A percentile compares a stretch with the other conserved stretches of the same genome.
Conservation (phyloP, 192 early-diverging fungal genomes). For the Backusella parvicylindrica region DNA sequence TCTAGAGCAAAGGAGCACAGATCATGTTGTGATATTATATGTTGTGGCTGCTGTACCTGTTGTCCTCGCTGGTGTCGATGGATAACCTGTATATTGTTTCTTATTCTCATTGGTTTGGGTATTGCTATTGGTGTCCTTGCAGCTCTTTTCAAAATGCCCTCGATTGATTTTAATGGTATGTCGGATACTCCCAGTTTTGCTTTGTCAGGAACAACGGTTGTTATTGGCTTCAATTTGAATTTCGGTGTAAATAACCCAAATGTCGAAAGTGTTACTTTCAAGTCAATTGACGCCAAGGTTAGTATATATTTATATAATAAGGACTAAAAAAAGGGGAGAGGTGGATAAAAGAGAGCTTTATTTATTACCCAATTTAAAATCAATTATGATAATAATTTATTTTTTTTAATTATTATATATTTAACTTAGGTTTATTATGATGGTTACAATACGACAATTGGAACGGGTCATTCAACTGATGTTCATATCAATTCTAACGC, state of each 20-base stretch:
- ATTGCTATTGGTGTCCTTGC: constrained; percentile 39
- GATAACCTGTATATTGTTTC: constrained; percentile 36
- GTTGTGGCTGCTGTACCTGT: constrained; percentile 35
- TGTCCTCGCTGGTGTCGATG: constrained; percentile 40
- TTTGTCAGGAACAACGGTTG: constrained; percentile 14
- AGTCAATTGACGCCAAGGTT: constrained; percentile 42
- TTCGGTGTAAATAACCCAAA: constrained; percentile 46
- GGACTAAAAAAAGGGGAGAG: not conserved
- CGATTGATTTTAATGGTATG: constrained; percentile 25
- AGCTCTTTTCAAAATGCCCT: constrained; percentile 43
- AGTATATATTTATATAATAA: constrained; percentile 4
- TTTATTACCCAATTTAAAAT: not conserved
- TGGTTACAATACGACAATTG: constrained; percentile 33
- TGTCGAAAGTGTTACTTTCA: constrained; percentile 43
- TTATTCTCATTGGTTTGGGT: constrained; percentile 40
- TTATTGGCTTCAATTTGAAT: not conserved
- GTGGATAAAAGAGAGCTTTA: not conserved
- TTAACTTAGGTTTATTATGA: constrained; percentile 46
- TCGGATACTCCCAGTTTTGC: constrained; percentile 8
- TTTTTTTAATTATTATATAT: not conserved
- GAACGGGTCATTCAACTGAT: constrained; percentile 39
- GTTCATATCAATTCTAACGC: constrained; percentile 38
- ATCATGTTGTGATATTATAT: constrained; percentile 30
- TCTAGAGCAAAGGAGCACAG: not conserved
- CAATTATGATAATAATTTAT: not conserved